Percentiles rank a stretch among this genome's conserved stretches.
Conservation (phyloP, 495 filamentous ascomycete species). For the Acidomyces sp. region DNA sequence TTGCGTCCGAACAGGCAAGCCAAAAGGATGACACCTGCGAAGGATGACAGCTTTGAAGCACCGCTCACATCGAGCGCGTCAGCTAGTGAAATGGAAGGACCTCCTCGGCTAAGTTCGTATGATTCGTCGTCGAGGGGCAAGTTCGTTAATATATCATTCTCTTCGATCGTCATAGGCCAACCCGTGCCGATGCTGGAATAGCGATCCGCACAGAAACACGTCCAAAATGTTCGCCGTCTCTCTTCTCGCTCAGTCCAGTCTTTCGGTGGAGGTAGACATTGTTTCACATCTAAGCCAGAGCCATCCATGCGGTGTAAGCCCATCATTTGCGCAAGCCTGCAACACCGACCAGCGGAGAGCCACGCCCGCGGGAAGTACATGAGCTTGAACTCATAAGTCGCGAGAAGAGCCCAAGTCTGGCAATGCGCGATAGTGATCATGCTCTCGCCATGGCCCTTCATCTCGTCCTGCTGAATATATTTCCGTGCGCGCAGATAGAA, state of each 20-base stretch:
- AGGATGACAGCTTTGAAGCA: conserved; percentile 57
- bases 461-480: conserved; percentile 77
- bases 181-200: conserved; percentile 96
- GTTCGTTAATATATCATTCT: conserved; percentile 79
- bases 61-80: conserved; percentile 64
- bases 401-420: conserved; percentile 70
- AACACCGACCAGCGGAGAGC: conserved; percentile 73
- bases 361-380: conserved; percentile 97
- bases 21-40: conserved; percentile 71
- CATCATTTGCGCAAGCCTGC: conserved; percentile 77
- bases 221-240: conserved; percentile 85
- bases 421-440: conserved; percentile 69
- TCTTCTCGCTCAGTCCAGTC: conserved; percentile 95
- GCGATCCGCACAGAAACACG: conserved; percentile 76
- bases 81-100: conserved; percentile 51
- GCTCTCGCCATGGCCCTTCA: conserved; percentile 83
- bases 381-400: conserved; percentile 84
- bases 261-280: conserved; percentile 67
- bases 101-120: conserved; percentile 66
- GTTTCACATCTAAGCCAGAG: conserved; percentile 77
- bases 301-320: conserved; percentile 84
- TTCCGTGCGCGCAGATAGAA: conserved; percentile 84
- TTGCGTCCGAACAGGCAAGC: conserved; percentile 89
- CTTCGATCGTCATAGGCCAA: conserved; percentile 91
- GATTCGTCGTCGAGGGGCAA: conserved; percentile 75